Evolutionary conservation across 2,329 filamentous ascomycete species (phyloP).

Genomic region (Aspergillus phoenicis): DNA sequence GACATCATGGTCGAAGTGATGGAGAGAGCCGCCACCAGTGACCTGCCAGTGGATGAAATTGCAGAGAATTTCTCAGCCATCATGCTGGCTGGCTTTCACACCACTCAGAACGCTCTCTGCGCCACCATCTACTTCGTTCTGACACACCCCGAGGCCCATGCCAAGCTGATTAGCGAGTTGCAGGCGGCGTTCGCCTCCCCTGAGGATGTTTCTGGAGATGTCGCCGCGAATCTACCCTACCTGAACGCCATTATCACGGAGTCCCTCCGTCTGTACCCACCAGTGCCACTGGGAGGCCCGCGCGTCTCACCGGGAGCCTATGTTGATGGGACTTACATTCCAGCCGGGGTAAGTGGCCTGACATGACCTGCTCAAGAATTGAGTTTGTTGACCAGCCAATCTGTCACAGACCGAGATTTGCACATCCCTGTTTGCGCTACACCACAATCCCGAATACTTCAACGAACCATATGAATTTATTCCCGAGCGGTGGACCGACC

Average conservation of each 20-base stretch:
- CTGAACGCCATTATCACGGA: conserved; percentile 36
- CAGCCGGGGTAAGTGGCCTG: conserved; percentile 26
- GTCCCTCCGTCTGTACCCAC: conserved; percentile 35
- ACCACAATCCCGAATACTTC: conserved; percentile 37
- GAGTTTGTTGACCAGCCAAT: neutral
- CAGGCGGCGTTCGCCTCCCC: conserved; percentile 19
- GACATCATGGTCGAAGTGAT: conserved; percentile 33
- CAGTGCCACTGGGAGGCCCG: conserved; percentile 32
- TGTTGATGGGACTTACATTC: conserved; percentile 27
- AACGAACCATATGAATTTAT: conserved; percentile 30
- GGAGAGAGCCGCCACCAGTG: conserved; percentile 21
- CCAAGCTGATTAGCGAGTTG: conserved; percentile 23
- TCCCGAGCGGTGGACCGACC: conserved; percentile 39
- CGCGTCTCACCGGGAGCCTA: conserved; percentile 30
- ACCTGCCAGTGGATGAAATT: conserved; percentile 26
- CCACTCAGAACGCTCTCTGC: conserved; percentile 30
- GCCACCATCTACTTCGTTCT: conserved; percentile 31
- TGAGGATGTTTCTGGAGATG: conserved; percentile 24
- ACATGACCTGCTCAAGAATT: neutral
- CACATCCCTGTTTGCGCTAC: conserved; percentile 32
- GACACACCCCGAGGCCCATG: conserved; percentile 25
- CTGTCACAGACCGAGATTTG: conserved; percentile 28
- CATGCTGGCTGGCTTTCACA: conserved; percentile 32
- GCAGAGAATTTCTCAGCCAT: conserved; percentile 33
- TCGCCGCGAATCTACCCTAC: conserved; percentile 27